Percentiles rank a stretch among this genome's conserved stretches.
phyloP scores from a whole-genome alignment of 73 alveolate genomes.

The Symbiodinium pilosum region DNA sequence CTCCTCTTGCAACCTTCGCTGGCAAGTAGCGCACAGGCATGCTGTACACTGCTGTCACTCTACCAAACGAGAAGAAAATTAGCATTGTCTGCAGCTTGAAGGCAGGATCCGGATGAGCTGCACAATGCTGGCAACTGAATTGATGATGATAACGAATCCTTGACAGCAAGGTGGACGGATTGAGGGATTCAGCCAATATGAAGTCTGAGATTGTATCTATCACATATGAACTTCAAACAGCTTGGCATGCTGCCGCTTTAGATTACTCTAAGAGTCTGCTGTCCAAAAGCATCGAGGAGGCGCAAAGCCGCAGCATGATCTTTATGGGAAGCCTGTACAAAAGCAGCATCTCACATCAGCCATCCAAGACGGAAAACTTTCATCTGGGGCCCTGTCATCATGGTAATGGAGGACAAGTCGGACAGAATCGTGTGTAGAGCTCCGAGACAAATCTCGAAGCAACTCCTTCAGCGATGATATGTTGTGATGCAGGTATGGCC shows the following conservation, averaged over 20 bases:
- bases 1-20: neutral
- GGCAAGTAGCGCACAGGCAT: too few relatives aligned
- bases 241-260: too few relatives aligned
- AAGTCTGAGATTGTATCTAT: too few relatives aligned
- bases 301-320: neutral
- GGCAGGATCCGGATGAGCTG: neutral
- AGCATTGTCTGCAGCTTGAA: neutral
- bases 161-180: too few relatives aligned
- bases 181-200: too few relatives aligned
- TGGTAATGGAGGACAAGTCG: neutral
- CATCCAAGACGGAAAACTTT: too few relatives aligned
- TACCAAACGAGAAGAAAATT: too few relatives aligned
- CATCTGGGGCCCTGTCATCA: neutral
- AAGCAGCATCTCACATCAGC: neutral
- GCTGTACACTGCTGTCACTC: too few relatives aligned
- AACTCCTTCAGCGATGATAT: too few relatives aligned
- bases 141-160: neutral
- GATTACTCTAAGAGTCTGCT: too few relatives aligned
- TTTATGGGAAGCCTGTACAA: neutral
- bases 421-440: neutral
- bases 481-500: too few relatives aligned
- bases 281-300: slow-evolving; percentile 7
- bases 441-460: neutral
- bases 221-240: too few relatives aligned
- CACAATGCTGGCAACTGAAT: neutral